Evolutionary conservation across 441 rosid genomes (phyloP).

Genomic region (Melastoma candidum): DNA sequence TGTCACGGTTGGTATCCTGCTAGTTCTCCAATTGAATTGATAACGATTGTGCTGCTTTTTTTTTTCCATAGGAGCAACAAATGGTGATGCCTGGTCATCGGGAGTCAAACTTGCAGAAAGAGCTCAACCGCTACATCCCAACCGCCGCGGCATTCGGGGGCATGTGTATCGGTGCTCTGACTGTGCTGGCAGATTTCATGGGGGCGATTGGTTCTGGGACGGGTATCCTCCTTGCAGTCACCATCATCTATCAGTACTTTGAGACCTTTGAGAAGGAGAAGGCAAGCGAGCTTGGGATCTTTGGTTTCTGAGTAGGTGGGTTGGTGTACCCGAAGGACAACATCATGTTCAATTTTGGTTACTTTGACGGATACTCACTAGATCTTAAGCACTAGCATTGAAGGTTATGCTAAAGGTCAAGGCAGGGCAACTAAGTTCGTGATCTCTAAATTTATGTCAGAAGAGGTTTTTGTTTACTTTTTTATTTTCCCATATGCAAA

Average conservation of each 20-base stretch:
- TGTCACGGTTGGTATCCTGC: too few relatives aligned
- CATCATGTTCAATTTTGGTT: too few relatives aligned
- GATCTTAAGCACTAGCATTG: too few relatives aligned
- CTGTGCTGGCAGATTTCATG: constrained; percentile 87
- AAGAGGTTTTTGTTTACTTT: too few relatives aligned
- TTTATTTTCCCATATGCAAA: too few relatives aligned
- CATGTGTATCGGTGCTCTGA: constrained; percentile 70
- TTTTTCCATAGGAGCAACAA: constrained; percentile 69
- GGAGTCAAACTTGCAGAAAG: constrained; percentile 80
- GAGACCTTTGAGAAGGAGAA: constrained; percentile 97
- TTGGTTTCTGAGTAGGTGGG: constrained; percentile 28
- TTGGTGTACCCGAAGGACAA: too few relatives aligned
- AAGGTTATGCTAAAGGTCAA: too few relatives aligned
- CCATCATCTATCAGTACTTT: constrained; percentile 86
- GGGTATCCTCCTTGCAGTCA: constrained; percentile 80
- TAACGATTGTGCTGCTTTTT: background rate
- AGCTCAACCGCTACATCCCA: constrained; percentile 80
- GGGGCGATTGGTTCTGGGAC: constrained; percentile 92
- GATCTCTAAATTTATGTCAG: too few relatives aligned
- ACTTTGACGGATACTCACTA: too few relatives aligned
- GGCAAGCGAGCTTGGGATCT: constrained; percentile 95
- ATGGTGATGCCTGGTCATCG: constrained; percentile 98
- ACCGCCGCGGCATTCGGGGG: constrained; percentile 88
- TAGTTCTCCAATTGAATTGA: too few relatives aligned
- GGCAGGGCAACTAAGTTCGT: too few relatives aligned